phyloP scores from a whole-genome alignment of 2,329 filamentous ascomycete species.

The Pyricularia grisea region DNA sequence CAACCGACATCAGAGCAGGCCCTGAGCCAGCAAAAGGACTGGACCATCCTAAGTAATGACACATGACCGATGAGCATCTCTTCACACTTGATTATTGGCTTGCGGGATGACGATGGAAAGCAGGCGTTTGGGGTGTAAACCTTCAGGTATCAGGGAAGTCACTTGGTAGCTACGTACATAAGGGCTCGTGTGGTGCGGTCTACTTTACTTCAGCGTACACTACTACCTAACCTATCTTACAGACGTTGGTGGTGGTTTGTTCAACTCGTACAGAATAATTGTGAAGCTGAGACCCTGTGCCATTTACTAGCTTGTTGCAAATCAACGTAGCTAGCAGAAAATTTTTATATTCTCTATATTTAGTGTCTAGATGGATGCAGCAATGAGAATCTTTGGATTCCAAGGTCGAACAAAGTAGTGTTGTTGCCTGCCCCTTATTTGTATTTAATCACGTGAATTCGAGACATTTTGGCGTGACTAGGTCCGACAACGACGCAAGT shows the following conservation, averaged over 20 bases:
- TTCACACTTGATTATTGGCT: background rate
- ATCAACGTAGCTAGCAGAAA: background rate
- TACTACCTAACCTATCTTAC: background rate
- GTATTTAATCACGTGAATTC: background rate
- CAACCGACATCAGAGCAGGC: background rate
- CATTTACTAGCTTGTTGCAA: background rate
- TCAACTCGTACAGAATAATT: background rate
- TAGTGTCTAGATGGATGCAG: background rate
- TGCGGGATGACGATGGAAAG: background rate
- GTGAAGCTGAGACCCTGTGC: background rate
- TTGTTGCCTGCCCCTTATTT: background rate
- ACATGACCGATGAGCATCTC: background rate
- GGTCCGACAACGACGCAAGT: background rate
- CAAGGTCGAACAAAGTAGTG: background rate
- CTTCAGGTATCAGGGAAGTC: background rate
- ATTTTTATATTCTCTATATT: background rate
- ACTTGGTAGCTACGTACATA: background rate
- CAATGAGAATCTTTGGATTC: background rate
- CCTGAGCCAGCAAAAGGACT: background rate
- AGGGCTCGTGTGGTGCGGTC: background rate
- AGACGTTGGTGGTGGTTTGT: background rate
- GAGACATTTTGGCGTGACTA: background rate
- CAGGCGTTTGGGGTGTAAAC: background rate
- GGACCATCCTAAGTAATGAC: background rate
- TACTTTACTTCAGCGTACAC: background rate